These are phyloP conservation scores for Fusarium xyrophilum DNA, from an alignment of 2,329 filamentous ascomycete species.

Conservation along the genomic window DNA sequence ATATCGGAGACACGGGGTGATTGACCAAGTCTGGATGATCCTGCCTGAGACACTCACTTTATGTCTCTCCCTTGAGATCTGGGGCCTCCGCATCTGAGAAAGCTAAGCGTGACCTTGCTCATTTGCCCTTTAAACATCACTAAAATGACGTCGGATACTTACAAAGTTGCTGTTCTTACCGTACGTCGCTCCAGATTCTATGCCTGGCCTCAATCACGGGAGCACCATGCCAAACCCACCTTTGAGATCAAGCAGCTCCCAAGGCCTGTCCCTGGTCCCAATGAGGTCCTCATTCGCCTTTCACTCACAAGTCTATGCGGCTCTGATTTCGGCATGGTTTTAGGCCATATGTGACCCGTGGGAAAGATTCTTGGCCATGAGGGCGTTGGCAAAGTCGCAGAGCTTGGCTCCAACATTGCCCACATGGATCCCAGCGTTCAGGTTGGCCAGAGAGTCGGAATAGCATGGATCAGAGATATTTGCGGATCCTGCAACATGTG, in stretches of 20 bases:
- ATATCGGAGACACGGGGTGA: background rate
- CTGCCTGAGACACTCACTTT: background rate
- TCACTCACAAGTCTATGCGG: constrained; percentile 49
- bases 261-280: constrained; percentile 28
- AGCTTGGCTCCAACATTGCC: constrained; percentile 46
- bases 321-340: constrained; percentile 49
- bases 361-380: constrained; percentile 52
- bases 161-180: constrained; percentile 23
- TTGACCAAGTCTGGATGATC: background rate
- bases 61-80: background rate
- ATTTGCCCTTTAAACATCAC: too few species aligned
- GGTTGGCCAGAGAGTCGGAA: constrained; percentile 48
- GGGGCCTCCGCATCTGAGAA: background rate
- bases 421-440: constrained; percentile 32
- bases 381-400: constrained; percentile 51
- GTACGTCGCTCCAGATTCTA: background rate
- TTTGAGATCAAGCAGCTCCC: constrained; percentile 16
- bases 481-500: constrained; percentile 47
- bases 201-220: background rate
- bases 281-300: constrained; percentile 46
- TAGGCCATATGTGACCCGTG: constrained; percentile 48
- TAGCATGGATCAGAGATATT: constrained; percentile 50
- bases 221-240: constrained; percentile 5
- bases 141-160: constrained; percentile 11
- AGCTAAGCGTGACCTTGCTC: background rate